phyloP scores from a whole-genome alignment of 306 rosid species.

The Rubus parviflorus region DNA sequence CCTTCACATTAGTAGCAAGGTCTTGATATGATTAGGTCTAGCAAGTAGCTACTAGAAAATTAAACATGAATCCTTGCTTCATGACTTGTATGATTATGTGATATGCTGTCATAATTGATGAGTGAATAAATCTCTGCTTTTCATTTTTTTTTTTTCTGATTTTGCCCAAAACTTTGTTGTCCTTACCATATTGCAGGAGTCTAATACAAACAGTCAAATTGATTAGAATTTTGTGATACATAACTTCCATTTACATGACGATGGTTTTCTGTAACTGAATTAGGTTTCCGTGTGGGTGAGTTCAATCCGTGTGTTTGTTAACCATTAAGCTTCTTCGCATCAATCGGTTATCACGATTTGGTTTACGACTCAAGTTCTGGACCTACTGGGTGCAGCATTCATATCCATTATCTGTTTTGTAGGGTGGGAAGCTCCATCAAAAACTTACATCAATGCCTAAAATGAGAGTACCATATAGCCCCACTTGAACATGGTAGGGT shows the following conservation, averaged over 20 bases:
- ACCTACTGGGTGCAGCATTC: neutral
- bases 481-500: constrained; percentile 37
- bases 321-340: neutral
- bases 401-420: constrained; percentile 7
- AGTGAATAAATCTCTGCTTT: neutral
- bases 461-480: constrained; percentile 10
- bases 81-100: constrained; percentile 37
- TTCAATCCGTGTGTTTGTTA: neutral
- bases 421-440: constrained; percentile 20
- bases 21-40: constrained; percentile 25
- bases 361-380: neutral
- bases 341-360: neutral
- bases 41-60: constrained; percentile 5
- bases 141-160: neutral
- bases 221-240: neutral
- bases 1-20: constrained; percentile 13
- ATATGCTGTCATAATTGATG: constrained; percentile 14
- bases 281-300: neutral
- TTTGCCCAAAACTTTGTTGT: neutral
- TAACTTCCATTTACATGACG: neutral
- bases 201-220: neutral
- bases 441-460: constrained; percentile 15
- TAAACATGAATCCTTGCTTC: constrained; percentile 32
- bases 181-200: neutral
- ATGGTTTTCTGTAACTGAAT: neutral